Percentiles rank a stretch among this genome's conserved stretches.
Evolutionary conservation across 305 asterid genomes (phyloP).

Genomic region (Fraxinus dipetala): DNA sequence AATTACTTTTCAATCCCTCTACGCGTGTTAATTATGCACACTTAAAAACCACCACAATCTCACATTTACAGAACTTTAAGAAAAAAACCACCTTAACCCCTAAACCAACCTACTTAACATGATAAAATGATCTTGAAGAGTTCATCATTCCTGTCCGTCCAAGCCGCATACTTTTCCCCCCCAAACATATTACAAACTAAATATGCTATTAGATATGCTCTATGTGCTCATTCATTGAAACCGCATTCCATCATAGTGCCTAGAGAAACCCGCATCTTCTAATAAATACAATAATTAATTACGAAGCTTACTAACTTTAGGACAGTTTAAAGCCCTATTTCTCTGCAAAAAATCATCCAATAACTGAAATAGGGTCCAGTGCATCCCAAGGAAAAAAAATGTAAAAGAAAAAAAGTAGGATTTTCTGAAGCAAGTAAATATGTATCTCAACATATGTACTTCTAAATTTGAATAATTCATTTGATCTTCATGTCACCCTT

Average conservation of each 20-base stretch:
- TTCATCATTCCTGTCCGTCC: neutral
- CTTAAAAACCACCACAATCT: neutral
- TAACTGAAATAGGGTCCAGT: neutral
- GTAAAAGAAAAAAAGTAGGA: neutral
- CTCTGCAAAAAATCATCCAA: neutral
- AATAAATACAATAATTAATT: neutral
- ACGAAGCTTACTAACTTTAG: neutral
- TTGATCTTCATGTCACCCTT: neutral
- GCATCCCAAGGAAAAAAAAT: neutral
- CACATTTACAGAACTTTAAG: neutral
- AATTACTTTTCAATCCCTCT: neutral
- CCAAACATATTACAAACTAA: neutral
- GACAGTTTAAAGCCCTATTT: neutral
- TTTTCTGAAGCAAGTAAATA: neutral
- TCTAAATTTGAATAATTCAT: neutral
- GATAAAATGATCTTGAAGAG: neutral
- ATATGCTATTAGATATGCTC: neutral
- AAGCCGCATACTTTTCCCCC: neutral
- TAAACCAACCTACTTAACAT: neutral
- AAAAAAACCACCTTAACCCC: neutral
- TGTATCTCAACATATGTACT: neutral
- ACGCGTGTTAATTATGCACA: neutral
- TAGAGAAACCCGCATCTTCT: neutral
- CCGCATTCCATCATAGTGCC: neutral
- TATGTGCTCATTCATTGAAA: neutral